phyloP scores from a whole-genome alignment of 345 rosid genomes.

The Cochlearia excelsa region DNA sequence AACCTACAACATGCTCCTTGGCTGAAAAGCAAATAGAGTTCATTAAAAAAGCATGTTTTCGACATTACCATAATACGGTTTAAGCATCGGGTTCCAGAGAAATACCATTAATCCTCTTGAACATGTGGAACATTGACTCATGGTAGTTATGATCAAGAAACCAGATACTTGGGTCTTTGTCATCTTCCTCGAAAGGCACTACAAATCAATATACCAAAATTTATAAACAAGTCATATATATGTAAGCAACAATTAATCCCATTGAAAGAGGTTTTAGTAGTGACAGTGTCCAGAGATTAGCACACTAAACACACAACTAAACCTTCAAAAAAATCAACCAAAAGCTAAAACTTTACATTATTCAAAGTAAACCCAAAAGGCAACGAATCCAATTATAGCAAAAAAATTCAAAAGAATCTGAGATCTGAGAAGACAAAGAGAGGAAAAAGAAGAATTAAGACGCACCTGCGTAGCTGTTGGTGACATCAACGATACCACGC shows the following conservation, averaged over 20 bases:
- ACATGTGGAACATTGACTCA: conserved; percentile 83
- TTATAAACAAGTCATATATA: conserved; percentile 9
- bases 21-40: conserved; percentile 39
- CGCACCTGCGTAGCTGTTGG: background rate
- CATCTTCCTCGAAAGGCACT: conserved; percentile 90
- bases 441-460: background rate
- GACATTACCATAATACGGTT: background rate
- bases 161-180: conserved; percentile 74
- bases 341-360: background rate
- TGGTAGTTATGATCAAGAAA: conserved; percentile 85
- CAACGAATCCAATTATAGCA: background rate
- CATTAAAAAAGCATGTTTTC: background rate
- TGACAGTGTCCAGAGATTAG: conserved; percentile 1
- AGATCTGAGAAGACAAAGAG: background rate
- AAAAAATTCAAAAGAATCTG: background rate
- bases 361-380: no score
- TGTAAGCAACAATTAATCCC: background rate
- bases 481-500: background rate
- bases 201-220: conserved; percentile 13
- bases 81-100: background rate
- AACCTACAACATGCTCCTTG: conserved; percentile 87
- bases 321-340: no score
- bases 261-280: background rate
- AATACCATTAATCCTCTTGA: conserved; percentile 82
- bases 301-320: no score